A percentile compares a stretch with the other conserved stretches of the same genome.
Conservation (phyloP, 2,329 filamentous ascomycete species). For the Atkinsonella texensis region DNA sequence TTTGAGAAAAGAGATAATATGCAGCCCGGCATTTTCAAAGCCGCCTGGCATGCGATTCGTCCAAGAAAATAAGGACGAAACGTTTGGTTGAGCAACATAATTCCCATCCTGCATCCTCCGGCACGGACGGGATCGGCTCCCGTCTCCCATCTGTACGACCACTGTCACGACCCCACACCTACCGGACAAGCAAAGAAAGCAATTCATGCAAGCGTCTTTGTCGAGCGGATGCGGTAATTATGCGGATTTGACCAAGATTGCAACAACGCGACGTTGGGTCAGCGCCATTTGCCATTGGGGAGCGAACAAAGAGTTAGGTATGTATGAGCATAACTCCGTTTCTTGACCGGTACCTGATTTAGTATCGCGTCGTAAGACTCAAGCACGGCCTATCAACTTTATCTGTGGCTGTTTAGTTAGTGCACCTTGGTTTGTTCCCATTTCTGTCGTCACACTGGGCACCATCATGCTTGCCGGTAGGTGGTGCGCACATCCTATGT, state of each 20-base stretch:
- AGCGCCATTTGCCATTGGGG: background rate
- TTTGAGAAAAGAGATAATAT: constrained; percentile 20
- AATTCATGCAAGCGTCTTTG: constrained; percentile 1
- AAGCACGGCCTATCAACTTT: background rate
- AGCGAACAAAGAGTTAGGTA: background rate
- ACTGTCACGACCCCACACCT: background rate
- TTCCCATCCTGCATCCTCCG: background rate
- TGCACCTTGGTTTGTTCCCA: no score
- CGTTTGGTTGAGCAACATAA: background rate
- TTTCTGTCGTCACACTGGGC: background rate
- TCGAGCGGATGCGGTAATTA: background rate
- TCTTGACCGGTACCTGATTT: constrained; percentile 2
- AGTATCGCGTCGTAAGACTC: background rate
- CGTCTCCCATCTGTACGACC: background rate
- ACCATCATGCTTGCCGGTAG: background rate
- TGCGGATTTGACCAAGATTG: background rate
- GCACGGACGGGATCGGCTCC: constrained; percentile 1
- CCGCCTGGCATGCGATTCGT: background rate
- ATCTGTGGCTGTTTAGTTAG: background rate
- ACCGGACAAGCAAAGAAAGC: background rate
- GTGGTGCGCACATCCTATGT: background rate
- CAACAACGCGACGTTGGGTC: background rate
- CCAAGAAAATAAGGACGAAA: background rate
- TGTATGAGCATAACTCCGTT: background rate
- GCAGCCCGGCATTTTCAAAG: background rate